These are phyloP conservation scores for Cercophora sp. DNA, from an alignment of 495 filamentous ascomycete species.

Conservation along the genomic window DNA sequence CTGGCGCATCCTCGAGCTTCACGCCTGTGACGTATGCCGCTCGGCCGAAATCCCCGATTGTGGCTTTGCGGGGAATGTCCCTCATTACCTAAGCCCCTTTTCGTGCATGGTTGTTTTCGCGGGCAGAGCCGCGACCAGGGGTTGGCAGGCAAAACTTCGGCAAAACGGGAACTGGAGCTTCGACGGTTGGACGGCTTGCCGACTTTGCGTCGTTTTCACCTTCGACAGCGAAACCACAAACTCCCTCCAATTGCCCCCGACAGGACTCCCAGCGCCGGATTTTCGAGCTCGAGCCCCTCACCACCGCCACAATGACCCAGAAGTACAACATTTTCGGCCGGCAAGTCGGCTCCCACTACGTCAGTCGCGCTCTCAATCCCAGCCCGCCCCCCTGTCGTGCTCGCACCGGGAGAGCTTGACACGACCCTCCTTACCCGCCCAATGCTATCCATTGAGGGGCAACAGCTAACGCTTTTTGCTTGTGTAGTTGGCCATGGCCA, in stretches of 20 bases:
- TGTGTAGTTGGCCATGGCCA: slow-evolving; percentile 77
- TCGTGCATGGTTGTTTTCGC: no score
- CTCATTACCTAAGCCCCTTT: no score
- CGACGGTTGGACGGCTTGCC: slow-evolving; percentile 6
- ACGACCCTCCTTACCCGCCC: neutral
- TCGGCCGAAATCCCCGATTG: no score
- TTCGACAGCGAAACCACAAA: slow-evolving; percentile 16
- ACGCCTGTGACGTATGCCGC: no score
- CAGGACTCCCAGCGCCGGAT: slow-evolving; percentile 34
- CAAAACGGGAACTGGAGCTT: slow-evolving; percentile 8
- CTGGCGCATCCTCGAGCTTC: no score
- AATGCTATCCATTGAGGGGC: slow-evolving; percentile 12
- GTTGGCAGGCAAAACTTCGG: slow-evolving; percentile 15
- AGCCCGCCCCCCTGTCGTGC: neutral
- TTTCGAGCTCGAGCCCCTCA: slow-evolving; percentile 33
- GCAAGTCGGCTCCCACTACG: slow-evolving; percentile 89
- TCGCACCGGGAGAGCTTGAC: neutral
- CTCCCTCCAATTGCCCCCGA: slow-evolving; percentile 24
- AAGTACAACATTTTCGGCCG: slow-evolving; percentile 83
- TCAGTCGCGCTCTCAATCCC: slow-evolving; percentile 49
- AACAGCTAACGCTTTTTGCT: slow-evolving; percentile 23
- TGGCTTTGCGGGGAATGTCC: no score
- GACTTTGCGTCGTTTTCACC: slow-evolving; percentile 22
- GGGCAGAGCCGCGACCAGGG: no score
- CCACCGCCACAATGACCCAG: slow-evolving; percentile 70